phyloP scores from a whole-genome alignment of 2,329 filamentous ascomycete genomes.

The Apiospora saccharicola region DNA sequence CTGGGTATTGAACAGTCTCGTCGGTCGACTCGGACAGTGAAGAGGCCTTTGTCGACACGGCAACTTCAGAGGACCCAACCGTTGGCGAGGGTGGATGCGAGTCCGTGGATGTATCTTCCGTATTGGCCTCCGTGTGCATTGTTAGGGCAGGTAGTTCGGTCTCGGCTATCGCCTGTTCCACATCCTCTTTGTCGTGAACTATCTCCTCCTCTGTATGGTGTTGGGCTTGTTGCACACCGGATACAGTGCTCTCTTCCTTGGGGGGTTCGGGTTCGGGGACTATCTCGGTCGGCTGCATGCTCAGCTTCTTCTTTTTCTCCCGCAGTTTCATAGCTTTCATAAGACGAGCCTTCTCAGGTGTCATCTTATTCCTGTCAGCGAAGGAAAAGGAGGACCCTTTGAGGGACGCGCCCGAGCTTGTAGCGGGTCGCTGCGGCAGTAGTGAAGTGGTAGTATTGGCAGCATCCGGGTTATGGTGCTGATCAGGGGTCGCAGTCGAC shows the following conservation, averaged over 20 bases:
- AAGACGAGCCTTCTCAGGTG: constrained; percentile 87
- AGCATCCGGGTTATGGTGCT: constrained; percentile 36
- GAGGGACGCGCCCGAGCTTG: constrained; percentile 54
- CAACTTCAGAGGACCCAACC: constrained; percentile 58
- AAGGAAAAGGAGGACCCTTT: constrained; percentile 47
- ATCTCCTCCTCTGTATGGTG: constrained; percentile 18
- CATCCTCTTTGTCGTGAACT: constrained; percentile 31
- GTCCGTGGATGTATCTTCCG: constrained; percentile 58
- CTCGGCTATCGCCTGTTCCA: not conserved
- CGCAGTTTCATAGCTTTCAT: constrained; percentile 94
- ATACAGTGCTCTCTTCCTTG: constrained; percentile 22
- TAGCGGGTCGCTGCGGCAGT: constrained; percentile 50
- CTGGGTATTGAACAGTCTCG: constrained; percentile 58
- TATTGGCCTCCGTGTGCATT: constrained; percentile 51
- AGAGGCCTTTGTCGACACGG: constrained; percentile 68
- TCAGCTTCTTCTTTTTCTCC: constrained; percentile 74
- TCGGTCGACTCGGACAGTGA: constrained; percentile 70
- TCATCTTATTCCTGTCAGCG: constrained; percentile 63
- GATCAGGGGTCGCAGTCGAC: constrained; percentile 45
- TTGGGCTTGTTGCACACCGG: not conserved
- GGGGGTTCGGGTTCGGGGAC: constrained; percentile 38
- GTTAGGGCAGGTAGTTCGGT: constrained; percentile 40
- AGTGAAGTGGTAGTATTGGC: constrained; percentile 36
- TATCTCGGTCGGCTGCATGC: constrained; percentile 38
- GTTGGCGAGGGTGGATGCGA: constrained; percentile 66